phyloP scores from a whole-genome alignment of 306 rosid species.

The Calophaca sinica region DNA sequence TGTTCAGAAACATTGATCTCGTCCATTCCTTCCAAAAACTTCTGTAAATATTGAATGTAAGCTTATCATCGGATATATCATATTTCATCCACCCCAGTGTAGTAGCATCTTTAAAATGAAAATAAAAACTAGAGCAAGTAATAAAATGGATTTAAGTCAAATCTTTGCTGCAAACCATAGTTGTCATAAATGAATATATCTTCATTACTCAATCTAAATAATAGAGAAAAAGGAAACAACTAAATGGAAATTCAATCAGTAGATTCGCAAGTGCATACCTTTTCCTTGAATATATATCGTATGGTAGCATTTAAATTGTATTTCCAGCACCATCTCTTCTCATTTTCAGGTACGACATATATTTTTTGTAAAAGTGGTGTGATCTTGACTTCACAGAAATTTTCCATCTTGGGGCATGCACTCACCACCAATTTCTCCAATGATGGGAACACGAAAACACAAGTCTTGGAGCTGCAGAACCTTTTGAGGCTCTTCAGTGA shows the following conservation, averaged over 20 bases:
- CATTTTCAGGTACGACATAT: not conserved
- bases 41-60: not conserved
- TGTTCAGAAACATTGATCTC: not conserved
- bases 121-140: no score
- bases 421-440: slow-evolving; percentile 22
- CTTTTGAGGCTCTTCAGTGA: slow-evolving; percentile 14
- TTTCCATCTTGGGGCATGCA: slow-evolving; percentile 12
- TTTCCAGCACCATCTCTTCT: slow-evolving; percentile 29
- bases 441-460: slow-evolving; percentile 17
- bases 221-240: not conserved
- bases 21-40: slow-evolving; percentile 20
- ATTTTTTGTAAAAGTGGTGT: not conserved
- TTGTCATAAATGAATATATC: no score
- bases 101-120: no score
- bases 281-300: not conserved
- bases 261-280: not conserved
- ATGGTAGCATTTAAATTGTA: slow-evolving; percentile 30
- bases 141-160: no score
- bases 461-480: not conserved
- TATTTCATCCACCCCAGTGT: no score
- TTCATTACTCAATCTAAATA: not conserved
- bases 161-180: no score
- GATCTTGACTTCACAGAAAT: not conserved
- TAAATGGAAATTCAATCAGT: not conserved
- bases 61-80: no score